These are phyloP conservation scores for Suillus lakei DNA, from an alignment of 768 basidiomycete species.

Conservation along the genomic window DNA sequence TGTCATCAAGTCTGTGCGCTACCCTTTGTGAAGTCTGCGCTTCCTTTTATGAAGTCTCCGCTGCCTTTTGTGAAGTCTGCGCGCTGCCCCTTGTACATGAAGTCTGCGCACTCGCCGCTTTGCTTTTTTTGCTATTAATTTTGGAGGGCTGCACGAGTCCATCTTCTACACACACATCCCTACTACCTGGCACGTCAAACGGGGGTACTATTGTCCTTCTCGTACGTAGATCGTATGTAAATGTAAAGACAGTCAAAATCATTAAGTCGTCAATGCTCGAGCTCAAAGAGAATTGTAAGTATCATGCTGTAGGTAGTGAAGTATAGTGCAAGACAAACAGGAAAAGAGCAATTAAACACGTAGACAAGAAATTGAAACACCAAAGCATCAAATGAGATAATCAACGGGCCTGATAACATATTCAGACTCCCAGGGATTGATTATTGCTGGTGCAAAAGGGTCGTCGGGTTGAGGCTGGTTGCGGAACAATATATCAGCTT, in stretches of 20 bases:
- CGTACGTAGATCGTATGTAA: not conserved
- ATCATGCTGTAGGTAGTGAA: not conserved
- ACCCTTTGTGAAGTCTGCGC: no score
- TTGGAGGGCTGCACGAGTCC: no score
- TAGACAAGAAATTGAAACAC: not conserved
- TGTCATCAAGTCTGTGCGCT: no score
- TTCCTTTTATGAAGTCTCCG: no score
- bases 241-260: constrained; percentile 2
- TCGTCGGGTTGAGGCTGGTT: not conserved
- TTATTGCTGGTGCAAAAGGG: not conserved
- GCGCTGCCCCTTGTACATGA: not conserved
- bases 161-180: no score
- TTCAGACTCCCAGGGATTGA: not conserved
- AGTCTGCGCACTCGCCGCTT: no score
- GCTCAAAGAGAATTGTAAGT: not conserved
- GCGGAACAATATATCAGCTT: not conserved
- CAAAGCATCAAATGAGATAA: not conserved
- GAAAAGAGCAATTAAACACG: not conserved
- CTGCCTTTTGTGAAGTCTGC: not conserved
- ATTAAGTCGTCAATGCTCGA: not conserved
- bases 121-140: not conserved
- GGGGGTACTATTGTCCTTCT: not conserved
- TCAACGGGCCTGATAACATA: not conserved
- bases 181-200: no score
- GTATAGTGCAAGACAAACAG: not conserved